Evolutionary conservation across 805 yeast species (phyloP).

Genomic region (Hanseniaspora meyeri): DNA sequence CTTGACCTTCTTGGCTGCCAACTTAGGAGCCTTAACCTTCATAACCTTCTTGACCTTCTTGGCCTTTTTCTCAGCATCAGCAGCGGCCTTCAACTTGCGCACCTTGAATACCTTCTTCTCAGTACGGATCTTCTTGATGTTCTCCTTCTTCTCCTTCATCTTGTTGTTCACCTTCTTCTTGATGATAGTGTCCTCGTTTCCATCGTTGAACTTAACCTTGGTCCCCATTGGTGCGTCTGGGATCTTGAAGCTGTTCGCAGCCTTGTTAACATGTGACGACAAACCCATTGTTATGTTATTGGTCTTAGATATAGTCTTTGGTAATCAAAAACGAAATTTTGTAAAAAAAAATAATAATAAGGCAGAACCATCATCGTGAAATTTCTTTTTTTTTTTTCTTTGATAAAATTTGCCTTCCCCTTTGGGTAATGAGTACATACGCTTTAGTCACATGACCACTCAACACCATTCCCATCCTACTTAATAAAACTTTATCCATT

Average conservation of each 20-base stretch:
- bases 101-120: constrained; percentile 4
- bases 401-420: no score
- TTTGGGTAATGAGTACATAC: no score
- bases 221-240: constrained; percentile 9
- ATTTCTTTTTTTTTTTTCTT: background rate
- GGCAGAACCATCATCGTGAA: background rate
- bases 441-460: no score
- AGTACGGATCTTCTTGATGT: constrained; percentile 2
- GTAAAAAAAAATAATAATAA: no score
- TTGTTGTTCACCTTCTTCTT: constrained; percentile 9
- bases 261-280: constrained; percentile 11
- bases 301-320: no score
- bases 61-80: background rate
- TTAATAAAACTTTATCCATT: no score
- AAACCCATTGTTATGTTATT: background rate
- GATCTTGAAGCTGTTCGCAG: constrained; percentile 7
- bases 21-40: background rate
- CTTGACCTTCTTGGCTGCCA: background rate
- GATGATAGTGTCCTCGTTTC: background rate
- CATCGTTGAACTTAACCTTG: constrained; percentile 9
- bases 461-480: no score
- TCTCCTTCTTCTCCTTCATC: constrained; percentile 8
- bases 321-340: no score
- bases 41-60: background rate
- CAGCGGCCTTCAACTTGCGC: background rate